Evolutionary conservation across 345 rosid genomes (phyloP).

Genomic region (Salix caprea): DNA sequence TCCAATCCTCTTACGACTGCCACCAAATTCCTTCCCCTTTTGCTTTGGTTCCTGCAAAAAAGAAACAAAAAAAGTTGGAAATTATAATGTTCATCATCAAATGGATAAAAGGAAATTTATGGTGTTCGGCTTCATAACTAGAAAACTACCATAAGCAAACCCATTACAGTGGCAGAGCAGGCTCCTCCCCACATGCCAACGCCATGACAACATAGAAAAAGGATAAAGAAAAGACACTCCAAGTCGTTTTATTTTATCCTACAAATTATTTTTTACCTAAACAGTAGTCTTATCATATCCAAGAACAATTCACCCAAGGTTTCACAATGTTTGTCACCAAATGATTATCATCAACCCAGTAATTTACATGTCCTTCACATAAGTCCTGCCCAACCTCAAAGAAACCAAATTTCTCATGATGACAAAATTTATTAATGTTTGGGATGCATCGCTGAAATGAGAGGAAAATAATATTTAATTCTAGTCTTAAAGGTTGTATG

Average conservation of each 20-base stretch:
- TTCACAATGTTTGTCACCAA: too few species aligned
- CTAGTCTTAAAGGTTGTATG: too few species aligned
- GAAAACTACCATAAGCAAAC: neutral
- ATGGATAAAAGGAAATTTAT: too few species aligned
- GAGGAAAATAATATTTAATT: neutral
- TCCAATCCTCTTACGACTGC: conserved; percentile 64
- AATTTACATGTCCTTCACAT: too few species aligned
- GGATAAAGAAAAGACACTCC: neutral
- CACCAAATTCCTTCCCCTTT: conserved; percentile 45
- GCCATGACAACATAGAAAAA: neutral
- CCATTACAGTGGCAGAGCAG: neutral
- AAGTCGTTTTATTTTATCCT: neutral
- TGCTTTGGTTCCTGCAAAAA: conserved; percentile 52
- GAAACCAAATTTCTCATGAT: too few species aligned
- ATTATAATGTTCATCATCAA: neutral
- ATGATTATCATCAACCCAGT: too few species aligned
- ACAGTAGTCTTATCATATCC: too few species aligned
- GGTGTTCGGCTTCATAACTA: neutral
- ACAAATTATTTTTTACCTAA: neutral
- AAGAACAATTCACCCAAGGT: too few species aligned
- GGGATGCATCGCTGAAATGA: neutral
- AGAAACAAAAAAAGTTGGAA: neutral
- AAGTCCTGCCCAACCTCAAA: too few species aligned
- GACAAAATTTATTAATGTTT: too few species aligned
- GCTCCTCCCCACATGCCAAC: neutral